Evolutionary conservation across 371 early-diverging fungal species (phyloP).

Genomic region (Mortierella sp.): DNA sequence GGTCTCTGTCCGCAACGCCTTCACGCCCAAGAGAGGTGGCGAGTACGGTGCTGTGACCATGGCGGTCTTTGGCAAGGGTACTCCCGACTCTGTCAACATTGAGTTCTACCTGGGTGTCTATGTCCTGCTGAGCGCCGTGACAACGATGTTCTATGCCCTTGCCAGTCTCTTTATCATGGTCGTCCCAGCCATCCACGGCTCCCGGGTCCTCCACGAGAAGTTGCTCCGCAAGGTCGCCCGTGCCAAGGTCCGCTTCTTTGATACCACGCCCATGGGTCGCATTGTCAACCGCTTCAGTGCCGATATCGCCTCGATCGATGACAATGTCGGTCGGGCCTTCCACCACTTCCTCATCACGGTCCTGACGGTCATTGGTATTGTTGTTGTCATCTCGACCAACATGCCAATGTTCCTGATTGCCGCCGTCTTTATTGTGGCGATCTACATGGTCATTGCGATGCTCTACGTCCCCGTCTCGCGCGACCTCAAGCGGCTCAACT

Average conservation of each 20-base stretch:
- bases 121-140: conserved; percentile 60
- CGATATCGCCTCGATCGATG: conserved; percentile 66
- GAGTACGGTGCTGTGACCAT: conserved; percentile 23
- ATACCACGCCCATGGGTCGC: conserved; percentile 88
- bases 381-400: conserved; percentile 73
- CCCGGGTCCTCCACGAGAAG: conserved; percentile 60
- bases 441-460: conserved; percentile 67
- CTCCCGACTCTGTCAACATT: conserved; percentile 45
- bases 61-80: conserved; percentile 31
- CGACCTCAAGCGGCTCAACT: conserved; percentile 86
- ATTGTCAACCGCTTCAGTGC: conserved; percentile 87
- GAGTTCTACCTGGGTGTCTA: conserved; percentile 61
- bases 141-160: conserved; percentile 54
- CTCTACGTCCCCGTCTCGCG: conserved; percentile 81
- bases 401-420: conserved; percentile 73
- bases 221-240: conserved; percentile 66
- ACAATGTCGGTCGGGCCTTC: conserved; percentile 60
- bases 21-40: conserved; percentile 20
- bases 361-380: conserved; percentile 69
- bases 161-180: conserved; percentile 59
- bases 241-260: conserved; percentile 83
- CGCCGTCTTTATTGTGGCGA: conserved; percentile 41
- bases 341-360: conserved; percentile 58
- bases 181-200: conserved; percentile 60
- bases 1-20: conserved; percentile 37